Evolutionary conservation across 306 rosid species (phyloP).

Genomic region (Malus fusca): DNA sequence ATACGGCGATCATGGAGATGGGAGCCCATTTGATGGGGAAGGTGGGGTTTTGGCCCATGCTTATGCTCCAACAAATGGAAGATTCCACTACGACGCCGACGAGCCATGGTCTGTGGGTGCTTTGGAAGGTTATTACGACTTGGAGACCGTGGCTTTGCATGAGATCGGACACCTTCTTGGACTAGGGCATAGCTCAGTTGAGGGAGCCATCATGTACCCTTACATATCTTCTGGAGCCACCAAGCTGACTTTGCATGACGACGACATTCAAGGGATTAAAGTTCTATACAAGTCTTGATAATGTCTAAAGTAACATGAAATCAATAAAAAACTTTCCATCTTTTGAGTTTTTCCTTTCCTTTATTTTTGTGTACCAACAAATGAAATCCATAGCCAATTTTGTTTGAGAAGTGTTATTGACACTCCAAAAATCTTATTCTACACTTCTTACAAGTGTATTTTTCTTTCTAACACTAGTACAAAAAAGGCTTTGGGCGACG

Average conservation of each 20-base stretch:
- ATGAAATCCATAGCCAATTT: no score
- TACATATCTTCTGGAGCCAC: not conserved
- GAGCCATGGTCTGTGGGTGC: conserved; percentile 9
- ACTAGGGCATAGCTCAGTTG: conserved; percentile 14
- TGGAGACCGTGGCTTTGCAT: conserved; percentile 15
- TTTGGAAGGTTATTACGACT: not conserved
- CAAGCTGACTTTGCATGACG: not conserved
- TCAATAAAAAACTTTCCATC: no score
- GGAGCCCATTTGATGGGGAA: conserved; percentile 14
- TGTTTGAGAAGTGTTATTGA: no score
- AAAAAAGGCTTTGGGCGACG: no score
- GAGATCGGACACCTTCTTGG: conserved; percentile 26
- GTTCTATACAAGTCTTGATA: conserved; percentile 5
- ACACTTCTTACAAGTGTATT: no score
- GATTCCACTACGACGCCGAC: conserved; percentile 18
- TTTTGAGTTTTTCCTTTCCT: no score
- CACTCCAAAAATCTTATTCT: no score
- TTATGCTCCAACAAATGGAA: conserved; percentile 13
- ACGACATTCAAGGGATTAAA: conserved; percentile 19
- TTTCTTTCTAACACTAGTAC: no score
- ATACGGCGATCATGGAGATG: conserved; percentile 14
- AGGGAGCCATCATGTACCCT: conserved; percentile 14
- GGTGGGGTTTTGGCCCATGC: conserved; percentile 17
- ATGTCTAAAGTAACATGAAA: not conserved
- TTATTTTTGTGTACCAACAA: no score